Conservation (phyloP, 352 stramenopile species). For the Plasmopara muralis region DNA sequence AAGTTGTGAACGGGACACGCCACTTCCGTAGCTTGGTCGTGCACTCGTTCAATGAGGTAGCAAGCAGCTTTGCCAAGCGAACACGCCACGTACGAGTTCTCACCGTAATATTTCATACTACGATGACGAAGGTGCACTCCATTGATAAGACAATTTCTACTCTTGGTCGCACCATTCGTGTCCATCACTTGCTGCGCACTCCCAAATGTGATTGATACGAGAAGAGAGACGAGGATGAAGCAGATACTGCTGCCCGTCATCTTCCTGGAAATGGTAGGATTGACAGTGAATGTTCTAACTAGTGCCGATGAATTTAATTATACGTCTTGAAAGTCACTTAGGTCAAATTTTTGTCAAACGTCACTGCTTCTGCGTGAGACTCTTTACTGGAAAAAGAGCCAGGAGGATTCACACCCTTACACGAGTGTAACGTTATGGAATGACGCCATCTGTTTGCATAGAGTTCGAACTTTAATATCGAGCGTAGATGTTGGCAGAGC, state of each 20-base stretch:
- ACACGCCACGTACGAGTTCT: slow-evolving; percentile 70
- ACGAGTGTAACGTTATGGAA: too few relatives aligned
- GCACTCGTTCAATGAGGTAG: slow-evolving; percentile 55
- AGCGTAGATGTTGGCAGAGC: too few relatives aligned
- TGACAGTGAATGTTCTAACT: too few relatives aligned
- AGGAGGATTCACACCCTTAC: too few relatives aligned
- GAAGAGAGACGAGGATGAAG: slow-evolving; percentile 8
- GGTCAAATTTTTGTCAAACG: too few relatives aligned
- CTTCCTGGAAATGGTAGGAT: too few relatives aligned
- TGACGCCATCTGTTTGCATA: too few relatives aligned
- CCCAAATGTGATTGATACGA: slow-evolving; percentile 16
- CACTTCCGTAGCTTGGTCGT: slow-evolving; percentile 55
- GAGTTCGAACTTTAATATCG: too few relatives aligned
- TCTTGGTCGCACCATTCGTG: slow-evolving; percentile 10
- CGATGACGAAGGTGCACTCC: slow-evolving; percentile 49
- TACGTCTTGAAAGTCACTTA: too few relatives aligned
- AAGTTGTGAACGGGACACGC: slow-evolving; percentile 41
- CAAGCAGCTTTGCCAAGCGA: slow-evolving; percentile 49
- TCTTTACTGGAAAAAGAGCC: too few relatives aligned
- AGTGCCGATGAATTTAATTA: too few relatives aligned
- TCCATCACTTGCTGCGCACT: slow-evolving; percentile 20
- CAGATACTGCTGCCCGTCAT: slow-evolving; percentile 28
- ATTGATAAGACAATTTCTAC: slow-evolving; percentile 49
- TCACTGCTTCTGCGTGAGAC: too few relatives aligned
- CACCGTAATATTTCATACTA: slow-evolving; percentile 62